Evolutionary conservation across 1,139 yeast species (phyloP).

Genomic region (Sugiyamaella novakii): DNA sequence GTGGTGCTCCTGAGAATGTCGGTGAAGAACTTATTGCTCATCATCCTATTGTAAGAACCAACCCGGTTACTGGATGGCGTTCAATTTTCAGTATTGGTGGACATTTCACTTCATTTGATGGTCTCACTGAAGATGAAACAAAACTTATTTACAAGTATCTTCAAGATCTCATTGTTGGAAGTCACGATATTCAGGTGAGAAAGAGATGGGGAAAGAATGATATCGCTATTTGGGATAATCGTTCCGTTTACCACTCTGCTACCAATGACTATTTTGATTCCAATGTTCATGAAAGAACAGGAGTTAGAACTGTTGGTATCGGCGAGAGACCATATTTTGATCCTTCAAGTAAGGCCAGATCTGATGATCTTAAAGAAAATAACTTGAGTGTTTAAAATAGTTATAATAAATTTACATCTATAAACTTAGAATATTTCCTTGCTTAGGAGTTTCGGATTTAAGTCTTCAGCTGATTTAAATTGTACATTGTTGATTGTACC

Average conservation of each 20-base stretch:
- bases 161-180: conserved; percentile 46
- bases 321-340: conserved; percentile 36
- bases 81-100: conserved; percentile 48
- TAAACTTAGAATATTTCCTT: too few species aligned
- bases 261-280: conserved; percentile 22
- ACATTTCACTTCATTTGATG: conserved; percentile 46
- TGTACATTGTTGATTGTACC: conserved; percentile 42
- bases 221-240: conserved; percentile 50
- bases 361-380: conserved; percentile 23
- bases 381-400: conserved; percentile 4
- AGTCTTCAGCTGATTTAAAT: background rate
- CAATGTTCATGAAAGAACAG: conserved; percentile 28
- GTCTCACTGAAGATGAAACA: conserved; percentile 47
- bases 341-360: conserved; percentile 25
- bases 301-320: conserved; percentile 34
- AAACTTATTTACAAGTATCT: conserved; percentile 47
- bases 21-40: conserved; percentile 39
- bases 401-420: too few species aligned
- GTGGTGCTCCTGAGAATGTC: conserved; percentile 41
- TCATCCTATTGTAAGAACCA: conserved; percentile 54
- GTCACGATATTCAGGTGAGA: conserved; percentile 54
- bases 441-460: conserved; percentile 5
- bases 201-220: conserved; percentile 60
- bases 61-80: conserved; percentile 61
- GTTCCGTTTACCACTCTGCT: conserved; percentile 39